Percentiles rank a stretch among this genome's conserved stretches.
phyloP scores from a whole-genome alignment of 2,329 filamentous ascomycete genomes.

The Aspergillus neoniger region DNA sequence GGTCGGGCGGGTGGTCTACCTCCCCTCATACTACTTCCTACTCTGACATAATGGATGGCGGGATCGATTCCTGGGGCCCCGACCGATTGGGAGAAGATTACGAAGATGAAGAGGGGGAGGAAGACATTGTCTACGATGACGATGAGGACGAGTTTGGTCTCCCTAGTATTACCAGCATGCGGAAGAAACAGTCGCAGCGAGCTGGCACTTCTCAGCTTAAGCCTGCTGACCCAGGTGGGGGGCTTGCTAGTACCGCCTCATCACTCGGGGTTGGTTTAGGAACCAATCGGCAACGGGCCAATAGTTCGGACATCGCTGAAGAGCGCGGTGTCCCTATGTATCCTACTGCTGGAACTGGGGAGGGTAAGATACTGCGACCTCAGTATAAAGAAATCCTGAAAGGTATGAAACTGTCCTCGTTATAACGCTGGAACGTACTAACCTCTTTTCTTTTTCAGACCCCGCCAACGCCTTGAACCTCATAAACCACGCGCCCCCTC shows the following conservation, averaged over 20 bases:
- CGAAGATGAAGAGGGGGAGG: slow-evolving; percentile 66
- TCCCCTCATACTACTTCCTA: slow-evolving; percentile 74
- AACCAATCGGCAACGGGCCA: slow-evolving; percentile 66
- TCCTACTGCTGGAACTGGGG: slow-evolving; percentile 82
- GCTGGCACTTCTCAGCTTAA: slow-evolving; percentile 37
- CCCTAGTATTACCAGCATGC: slow-evolving; percentile 89
- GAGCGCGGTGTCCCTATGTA: slow-evolving; percentile 82
- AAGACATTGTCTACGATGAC: slow-evolving; percentile 78
- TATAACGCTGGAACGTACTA: not conserved
- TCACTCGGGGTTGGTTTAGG: slow-evolving; percentile 37
- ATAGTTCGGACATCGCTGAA: slow-evolving; percentile 92
- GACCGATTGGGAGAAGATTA: slow-evolving; percentile 52
- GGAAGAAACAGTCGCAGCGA: slow-evolving; percentile 63
- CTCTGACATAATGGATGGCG: slow-evolving; percentile 76
- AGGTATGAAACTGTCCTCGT: slow-evolving; percentile 46
- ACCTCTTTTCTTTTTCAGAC: slow-evolving; percentile 40
- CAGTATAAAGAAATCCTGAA: slow-evolving; percentile 96
- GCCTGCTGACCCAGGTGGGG: slow-evolving; percentile 48
- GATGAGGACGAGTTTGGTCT: slow-evolving; percentile 95
- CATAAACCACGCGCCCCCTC: slow-evolving; percentile 79
- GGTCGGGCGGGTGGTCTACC: slow-evolving; percentile 37
- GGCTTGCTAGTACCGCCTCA: slow-evolving; percentile 23
- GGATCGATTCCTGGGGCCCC: slow-evolving; percentile 77
- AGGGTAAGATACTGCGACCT: slow-evolving; percentile 92
- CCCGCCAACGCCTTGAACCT: slow-evolving; percentile 94